Base-by-base conservation (phyloP, 2,329 filamentous ascomycete species). In the Pseudogymnoascus sp. region DNA sequence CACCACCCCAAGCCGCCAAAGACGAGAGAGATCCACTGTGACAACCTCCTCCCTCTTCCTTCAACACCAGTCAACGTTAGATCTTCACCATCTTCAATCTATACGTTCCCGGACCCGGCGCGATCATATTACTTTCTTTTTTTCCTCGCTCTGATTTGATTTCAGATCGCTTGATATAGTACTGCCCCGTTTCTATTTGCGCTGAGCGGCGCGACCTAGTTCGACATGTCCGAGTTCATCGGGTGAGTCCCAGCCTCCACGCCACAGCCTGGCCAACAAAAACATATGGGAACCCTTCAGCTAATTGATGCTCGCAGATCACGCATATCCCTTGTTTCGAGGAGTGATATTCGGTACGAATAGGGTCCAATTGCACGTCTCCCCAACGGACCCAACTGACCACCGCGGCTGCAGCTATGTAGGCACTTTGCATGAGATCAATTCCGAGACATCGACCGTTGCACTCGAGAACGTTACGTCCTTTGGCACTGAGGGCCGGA, bases 391-490 rank as follows among this genome's bases (percentile, higher is more conserved):
- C 39, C 19, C 31, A 11, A 36, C 68, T 72, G 65, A 71, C 60
- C 48, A 25, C 76, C 67, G 62, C 67, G 64, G 65, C 63, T 66
- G 65, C 73, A 97, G 93, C 79, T 98, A 98, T 80, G 91, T 96
- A 74, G 95, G 95, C 70, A 93, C 90, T 63, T 87, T 99, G 62
- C 92, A 97, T 79, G 91, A 97, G 77, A 99, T 99, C 84, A 97
- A 97, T 78, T 96, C 93, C 67, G 93, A 96, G 77, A 90, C 92
- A 71, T 96, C 93, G 57, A 98, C 95, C 69, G 96, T 99, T 73
- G 96, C 95, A 45, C 87, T 99, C 69, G 93, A 99, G 76, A 93
- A 96, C 84, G 95, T 99, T 75, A 86, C 88, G 68, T 98, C 93
- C 3, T 96, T 89, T 74, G 95, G 95, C 71, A 97, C 95, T 31